Percentiles rank a stretch among this genome's conserved stretches.
Conservation (phyloP, 2,329 filamentous ascomycete genomes). For the Botrytis paeoniae region DNA sequence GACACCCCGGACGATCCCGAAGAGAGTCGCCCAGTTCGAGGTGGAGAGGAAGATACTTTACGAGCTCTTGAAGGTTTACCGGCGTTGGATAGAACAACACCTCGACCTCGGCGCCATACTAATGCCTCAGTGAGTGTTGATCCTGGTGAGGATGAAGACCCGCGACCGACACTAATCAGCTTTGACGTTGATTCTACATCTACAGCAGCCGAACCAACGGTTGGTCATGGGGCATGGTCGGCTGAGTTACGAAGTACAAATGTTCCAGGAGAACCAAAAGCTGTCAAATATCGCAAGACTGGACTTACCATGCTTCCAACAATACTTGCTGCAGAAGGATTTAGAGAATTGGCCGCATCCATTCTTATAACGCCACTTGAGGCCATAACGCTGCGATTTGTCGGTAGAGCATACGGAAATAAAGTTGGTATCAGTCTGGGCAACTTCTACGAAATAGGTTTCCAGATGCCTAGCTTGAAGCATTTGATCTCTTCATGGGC, state of each 20-base stretch:
- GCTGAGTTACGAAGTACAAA: slow-evolving; percentile 39
- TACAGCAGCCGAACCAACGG: slow-evolving; percentile 25
- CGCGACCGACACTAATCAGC: slow-evolving; percentile 37
- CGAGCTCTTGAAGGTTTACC: slow-evolving; percentile 36
- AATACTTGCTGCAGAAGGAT: slow-evolving; percentile 36
- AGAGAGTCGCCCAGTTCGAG: slow-evolving; percentile 16
- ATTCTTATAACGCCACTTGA: slow-evolving; percentile 37
- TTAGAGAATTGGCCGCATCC: slow-evolving; percentile 33
- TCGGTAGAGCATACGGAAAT: slow-evolving; percentile 32
- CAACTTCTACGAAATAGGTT: slow-evolving; percentile 26
- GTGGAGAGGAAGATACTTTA: slow-evolving; percentile 33
- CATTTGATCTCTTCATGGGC: slow-evolving; percentile 31
- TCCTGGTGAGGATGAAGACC: slow-evolving; percentile 31
- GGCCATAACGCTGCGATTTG: slow-evolving; percentile 34
- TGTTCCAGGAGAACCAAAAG: slow-evolving; percentile 31
- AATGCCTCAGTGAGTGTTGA: slow-evolving; percentile 33
- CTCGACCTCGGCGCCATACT: slow-evolving; percentile 23
- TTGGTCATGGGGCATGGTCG: slow-evolving; percentile 34
- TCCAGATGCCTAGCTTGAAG: slow-evolving; percentile 22
- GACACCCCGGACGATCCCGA: slow-evolving; percentile 28
- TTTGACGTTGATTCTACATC: slow-evolving; percentile 38
- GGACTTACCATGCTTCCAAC: slow-evolving; percentile 37
- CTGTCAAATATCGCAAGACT: slow-evolving; percentile 34
- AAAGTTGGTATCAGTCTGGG: slow-evolving; percentile 25
- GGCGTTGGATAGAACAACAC: slow-evolving; percentile 23